phyloP scores from a whole-genome alignment of 257 asterid species.

The Perilla frutescens region DNA sequence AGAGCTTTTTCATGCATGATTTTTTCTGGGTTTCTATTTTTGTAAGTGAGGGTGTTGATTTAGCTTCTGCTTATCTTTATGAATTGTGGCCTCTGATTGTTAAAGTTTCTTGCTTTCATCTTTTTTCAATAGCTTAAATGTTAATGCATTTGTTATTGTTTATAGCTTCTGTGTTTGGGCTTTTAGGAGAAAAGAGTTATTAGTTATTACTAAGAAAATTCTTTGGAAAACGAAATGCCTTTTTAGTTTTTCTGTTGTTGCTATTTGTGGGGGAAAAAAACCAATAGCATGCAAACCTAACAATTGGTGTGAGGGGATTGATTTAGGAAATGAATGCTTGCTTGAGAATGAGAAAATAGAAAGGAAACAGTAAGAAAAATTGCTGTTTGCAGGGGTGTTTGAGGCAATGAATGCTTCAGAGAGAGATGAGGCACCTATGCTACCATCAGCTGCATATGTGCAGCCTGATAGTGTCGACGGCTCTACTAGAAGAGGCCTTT shows the following conservation, averaged over 20 bases:
- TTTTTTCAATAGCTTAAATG: background rate
- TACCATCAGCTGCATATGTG: conserved; percentile 44
- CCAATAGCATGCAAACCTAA: background rate
- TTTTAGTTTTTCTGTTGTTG: background rate
- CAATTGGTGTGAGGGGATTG: background rate
- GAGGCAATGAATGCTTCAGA: conserved; percentile 62
- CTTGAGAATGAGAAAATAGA: conserved; percentile 3
- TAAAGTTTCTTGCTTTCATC: background rate
- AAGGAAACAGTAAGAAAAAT: background rate
- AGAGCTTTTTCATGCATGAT: conserved; percentile 14
- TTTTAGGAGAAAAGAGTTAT: background rate
- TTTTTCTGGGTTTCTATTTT: background rate
- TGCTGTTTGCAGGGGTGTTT: conserved; percentile 29
- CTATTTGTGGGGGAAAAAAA: background rate
- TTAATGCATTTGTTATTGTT: background rate
- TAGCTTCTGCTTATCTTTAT: background rate
- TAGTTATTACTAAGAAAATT: background rate
- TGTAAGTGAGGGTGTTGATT: background rate
- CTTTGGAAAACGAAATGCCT: background rate
- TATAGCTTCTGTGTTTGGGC: background rate
- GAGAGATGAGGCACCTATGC: conserved; percentile 68
- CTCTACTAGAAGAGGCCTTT: conserved; percentile 38
- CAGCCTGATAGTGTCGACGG: conserved; percentile 45
- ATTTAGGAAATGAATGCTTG: background rate
- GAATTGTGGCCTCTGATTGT: background rate